Conservation (phyloP, 345 rosid species). For the Murraya koenigii region DNA sequence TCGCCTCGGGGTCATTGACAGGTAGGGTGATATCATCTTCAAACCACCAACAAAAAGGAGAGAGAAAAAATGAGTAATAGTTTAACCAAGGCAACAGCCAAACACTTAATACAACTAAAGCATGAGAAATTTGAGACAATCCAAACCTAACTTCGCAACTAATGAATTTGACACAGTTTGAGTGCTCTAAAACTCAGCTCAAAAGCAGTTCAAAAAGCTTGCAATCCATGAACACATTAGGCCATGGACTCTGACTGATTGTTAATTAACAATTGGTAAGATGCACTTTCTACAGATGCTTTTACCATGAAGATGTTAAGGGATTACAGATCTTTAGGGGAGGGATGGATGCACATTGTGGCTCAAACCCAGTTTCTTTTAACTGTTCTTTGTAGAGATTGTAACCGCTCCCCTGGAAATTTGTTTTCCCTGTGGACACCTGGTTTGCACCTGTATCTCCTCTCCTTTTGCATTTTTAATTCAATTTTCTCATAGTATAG, state of each 20-base stretch:
- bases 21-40: constrained; percentile 71
- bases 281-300: not conserved
- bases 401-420: not conserved
- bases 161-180: not conserved
- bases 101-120: not conserved
- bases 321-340: not conserved
- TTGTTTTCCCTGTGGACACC: not conserved
- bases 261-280: not conserved
- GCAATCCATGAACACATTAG: not conserved
- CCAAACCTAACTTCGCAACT: not conserved
- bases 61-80: not conserved
- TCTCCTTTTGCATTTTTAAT: not conserved
- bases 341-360: not conserved
- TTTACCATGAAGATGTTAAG: not conserved
- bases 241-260: not conserved
- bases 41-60: constrained; percentile 13
- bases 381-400: not conserved
- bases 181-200: not conserved
- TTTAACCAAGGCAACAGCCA: not conserved
- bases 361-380: not conserved
- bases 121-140: not conserved
- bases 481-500: not conserved
- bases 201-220: not conserved
- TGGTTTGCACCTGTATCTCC: not conserved
- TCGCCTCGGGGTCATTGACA: constrained; percentile 35